Evolutionary conservation across 2,329 filamentous ascomycete genomes (phyloP).

Genomic region (Phyllosticta paracitricarpa): DNA sequence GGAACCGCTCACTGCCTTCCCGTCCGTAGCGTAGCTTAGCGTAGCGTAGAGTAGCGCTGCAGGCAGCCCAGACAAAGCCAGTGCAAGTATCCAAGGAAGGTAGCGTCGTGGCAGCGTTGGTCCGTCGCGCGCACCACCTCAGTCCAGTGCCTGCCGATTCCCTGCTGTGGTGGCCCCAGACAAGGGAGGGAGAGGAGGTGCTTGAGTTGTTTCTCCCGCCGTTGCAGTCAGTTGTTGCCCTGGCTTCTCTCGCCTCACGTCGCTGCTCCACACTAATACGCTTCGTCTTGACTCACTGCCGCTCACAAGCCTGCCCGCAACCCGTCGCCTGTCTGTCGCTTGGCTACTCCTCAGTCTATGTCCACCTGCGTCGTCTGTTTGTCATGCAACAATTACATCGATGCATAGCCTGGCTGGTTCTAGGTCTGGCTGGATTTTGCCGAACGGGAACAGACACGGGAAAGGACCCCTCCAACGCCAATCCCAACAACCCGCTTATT

Average conservation of each 20-base stretch:
- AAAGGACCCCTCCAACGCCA: not conserved
- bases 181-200: no score
- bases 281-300: not conserved
- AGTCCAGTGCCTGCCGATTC: no score
- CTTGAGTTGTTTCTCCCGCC: no score
- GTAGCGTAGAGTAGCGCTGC: not conserved
- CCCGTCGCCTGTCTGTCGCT: no score
- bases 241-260: not conserved
- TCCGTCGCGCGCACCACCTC: not conserved
- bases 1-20: not conserved
- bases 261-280: not conserved
- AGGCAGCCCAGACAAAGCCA: not conserved
- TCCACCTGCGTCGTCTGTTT: no score
- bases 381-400: not conserved
- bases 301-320: not conserved
- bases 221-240: no score
- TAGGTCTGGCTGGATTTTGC: not conserved
- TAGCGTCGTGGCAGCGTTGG: not conserved
- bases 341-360: no score
- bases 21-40: not conserved
- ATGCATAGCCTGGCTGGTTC: not conserved
- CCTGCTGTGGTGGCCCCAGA: no score
- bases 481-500: not conserved
- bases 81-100: no score
- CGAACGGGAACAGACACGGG: not conserved